A percentile compares a stretch with the other conserved stretches of the same genome.
Conservation (phyloP, 1,284 basidiomycete genomes). For the Peniophora sp. region DNA sequence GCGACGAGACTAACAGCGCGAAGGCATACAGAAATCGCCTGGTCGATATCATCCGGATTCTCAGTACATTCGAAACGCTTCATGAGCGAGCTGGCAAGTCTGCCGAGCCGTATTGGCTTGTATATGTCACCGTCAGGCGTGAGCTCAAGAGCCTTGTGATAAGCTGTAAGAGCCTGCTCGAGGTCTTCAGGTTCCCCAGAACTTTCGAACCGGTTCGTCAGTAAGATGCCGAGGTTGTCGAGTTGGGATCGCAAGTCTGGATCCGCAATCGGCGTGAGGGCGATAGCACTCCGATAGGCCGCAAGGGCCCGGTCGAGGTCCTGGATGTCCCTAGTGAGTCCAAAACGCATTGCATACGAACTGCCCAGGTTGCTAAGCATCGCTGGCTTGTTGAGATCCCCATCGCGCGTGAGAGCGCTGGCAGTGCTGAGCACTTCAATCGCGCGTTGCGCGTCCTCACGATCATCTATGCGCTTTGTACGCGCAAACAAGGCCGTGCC, state of each 20-base stretch:
- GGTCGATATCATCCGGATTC: constrained; percentile 17
- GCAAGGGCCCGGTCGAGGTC: too few species aligned
- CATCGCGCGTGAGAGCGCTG: neutral
- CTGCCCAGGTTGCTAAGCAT: neutral
- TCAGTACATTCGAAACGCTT: constrained; percentile 19
- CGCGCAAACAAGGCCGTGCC: neutral
- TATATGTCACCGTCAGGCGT: neutral
- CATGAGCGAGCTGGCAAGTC: constrained; percentile 21
- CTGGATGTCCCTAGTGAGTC: too few species aligned
- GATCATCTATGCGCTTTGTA: neutral
- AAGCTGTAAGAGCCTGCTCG: neutral
- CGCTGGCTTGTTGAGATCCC: too few species aligned
- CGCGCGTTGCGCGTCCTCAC: neutral
- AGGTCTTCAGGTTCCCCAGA: neutral
- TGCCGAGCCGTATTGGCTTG: constrained; percentile 13
- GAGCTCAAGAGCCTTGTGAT: neutral
- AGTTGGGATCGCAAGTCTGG: too few species aligned
- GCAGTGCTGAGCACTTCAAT: neutral
- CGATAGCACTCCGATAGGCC: too few species aligned
- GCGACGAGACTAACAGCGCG: too few species aligned
- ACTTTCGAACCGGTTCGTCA: neutral
- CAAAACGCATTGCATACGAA: too few species aligned
- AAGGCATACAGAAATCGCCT: too few species aligned
- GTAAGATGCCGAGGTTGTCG: neutral
- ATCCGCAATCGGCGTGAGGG: too few species aligned